These are phyloP conservation scores for Hymenoscyphus fructigenus DNA, from an alignment of 2,329 filamentous ascomycete genomes.

Conservation along the genomic window DNA sequence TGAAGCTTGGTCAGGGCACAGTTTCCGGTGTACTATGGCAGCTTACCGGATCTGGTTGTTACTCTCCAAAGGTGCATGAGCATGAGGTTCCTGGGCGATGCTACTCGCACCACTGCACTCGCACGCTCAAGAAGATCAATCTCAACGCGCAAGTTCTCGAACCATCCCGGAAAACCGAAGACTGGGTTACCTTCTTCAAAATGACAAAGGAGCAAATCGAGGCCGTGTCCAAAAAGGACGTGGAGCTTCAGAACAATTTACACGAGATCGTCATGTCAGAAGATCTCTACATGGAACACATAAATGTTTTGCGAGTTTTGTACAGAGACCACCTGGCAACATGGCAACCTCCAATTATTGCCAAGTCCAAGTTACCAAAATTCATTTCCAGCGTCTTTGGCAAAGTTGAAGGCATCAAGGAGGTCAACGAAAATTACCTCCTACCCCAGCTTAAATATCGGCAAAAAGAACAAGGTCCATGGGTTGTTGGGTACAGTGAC, in stretches of 20 bases:
- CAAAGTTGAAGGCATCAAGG: slow-evolving; percentile 82
- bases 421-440: slow-evolving; percentile 89
- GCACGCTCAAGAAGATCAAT: slow-evolving; percentile 93
- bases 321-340: slow-evolving; percentile 78
- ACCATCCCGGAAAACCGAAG: slow-evolving; percentile 64
- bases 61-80: slow-evolving; percentile 76
- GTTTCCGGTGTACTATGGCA: slow-evolving; percentile 93
- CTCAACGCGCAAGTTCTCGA: slow-evolving; percentile 71
- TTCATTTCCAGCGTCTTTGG: slow-evolving; percentile 89
- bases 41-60: slow-evolving; percentile 87
- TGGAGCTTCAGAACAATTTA: slow-evolving; percentile 88
- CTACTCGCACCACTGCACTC: slow-evolving; percentile 90
- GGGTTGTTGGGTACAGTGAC: slow-evolving; percentile 91
- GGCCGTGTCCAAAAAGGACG: slow-evolving; percentile 75
- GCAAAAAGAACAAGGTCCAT: slow-evolving; percentile 94
- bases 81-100: slow-evolving; percentile 69
- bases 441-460: slow-evolving; percentile 93
- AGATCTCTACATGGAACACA: slow-evolving; percentile 83
- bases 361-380: slow-evolving; percentile 71
- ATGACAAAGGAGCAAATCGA: slow-evolving; percentile 76
- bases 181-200: slow-evolving; percentile 89
- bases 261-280: slow-evolving; percentile 95
- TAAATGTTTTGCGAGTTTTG: slow-evolving; percentile 80
- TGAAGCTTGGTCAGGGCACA: slow-evolving; percentile 79
- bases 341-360: slow-evolving; percentile 77